These are phyloP conservation scores for Fonsecaea multimorphosa DNA, from an alignment of 2,329 filamentous ascomycete species.

Conservation along the genomic window DNA sequence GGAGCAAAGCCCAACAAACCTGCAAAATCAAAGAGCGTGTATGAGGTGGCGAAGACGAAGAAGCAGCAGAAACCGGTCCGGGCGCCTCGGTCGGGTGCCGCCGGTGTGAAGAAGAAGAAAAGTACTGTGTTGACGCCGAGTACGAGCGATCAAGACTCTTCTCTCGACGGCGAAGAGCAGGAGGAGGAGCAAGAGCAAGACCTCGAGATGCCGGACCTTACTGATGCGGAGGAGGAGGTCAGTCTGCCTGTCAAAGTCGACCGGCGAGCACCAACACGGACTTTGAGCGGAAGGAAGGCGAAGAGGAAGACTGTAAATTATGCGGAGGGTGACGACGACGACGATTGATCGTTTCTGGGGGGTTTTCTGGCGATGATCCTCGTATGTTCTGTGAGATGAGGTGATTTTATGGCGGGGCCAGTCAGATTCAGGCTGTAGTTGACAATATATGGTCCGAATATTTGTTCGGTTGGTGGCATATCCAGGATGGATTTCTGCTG, in stretches of 20 bases:
- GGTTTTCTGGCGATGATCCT: not conserved
- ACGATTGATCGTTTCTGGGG: not conserved
- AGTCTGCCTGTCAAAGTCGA: not conserved
- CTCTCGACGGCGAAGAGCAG: slow-evolving; percentile 35
- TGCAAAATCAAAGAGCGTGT: slow-evolving; percentile 21
- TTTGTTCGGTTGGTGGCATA: not conserved
- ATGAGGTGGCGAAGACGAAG: slow-evolving; percentile 37
- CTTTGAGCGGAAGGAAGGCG: slow-evolving; percentile 31
- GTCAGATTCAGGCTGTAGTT: not conserved
- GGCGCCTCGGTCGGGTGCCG: not conserved
- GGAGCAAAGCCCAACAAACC: slow-evolving; percentile 19
- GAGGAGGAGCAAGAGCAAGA: slow-evolving; percentile 41
- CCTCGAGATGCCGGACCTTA: slow-evolving; percentile 49
- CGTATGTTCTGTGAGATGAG: not conserved
- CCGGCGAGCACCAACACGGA: slow-evolving; percentile 19
- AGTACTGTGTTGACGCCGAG: slow-evolving; percentile 51
- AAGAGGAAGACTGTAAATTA: slow-evolving; percentile 36
- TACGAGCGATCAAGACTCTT: slow-evolving; percentile 35
- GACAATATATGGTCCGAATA: not conserved
- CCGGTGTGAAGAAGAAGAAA: not conserved
- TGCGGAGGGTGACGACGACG: slow-evolving; percentile 33
- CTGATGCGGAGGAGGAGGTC: slow-evolving; percentile 39
- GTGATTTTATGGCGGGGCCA: not conserved
- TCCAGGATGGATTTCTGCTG: no score
- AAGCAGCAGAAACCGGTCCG: slow-evolving; percentile 43